These are phyloP conservation scores for Penicillium pancosmium DNA, from an alignment of 495 filamentous ascomycete genomes.

Conservation along the genomic window DNA sequence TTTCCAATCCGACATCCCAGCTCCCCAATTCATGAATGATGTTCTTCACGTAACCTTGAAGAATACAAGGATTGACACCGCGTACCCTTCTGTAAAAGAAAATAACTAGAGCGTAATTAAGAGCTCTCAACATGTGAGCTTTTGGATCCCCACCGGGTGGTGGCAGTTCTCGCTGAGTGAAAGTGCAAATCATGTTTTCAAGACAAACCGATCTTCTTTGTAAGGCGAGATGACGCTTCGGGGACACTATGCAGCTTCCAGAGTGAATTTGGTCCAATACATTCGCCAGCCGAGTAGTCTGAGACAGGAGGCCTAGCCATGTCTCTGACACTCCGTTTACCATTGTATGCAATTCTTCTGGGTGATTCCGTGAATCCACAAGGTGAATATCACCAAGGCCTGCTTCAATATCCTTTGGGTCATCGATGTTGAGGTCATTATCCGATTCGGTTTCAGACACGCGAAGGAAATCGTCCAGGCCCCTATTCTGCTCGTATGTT, in stretches of 20 bases:
- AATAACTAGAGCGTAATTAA: slow-evolving; percentile 35
- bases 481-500: slow-evolving; percentile 18
- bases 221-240: slow-evolving; percentile 30
- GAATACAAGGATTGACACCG: slow-evolving; percentile 30
- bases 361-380: slow-evolving; percentile 32
- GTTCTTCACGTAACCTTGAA: slow-evolving; percentile 35
- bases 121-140: slow-evolving; percentile 28
- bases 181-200: slow-evolving; percentile 39
- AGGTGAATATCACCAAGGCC: slow-evolving; percentile 37
- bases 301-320: slow-evolving; percentile 39
- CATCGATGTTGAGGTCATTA: slow-evolving; percentile 38
- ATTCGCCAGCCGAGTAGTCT: slow-evolving; percentile 39
- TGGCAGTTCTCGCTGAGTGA: slow-evolving; percentile 13
- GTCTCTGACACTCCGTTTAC: slow-evolving; percentile 40
- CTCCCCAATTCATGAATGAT: slow-evolving; percentile 28
- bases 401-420: slow-evolving; percentile 31
- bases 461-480: slow-evolving; percentile 38
- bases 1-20: slow-evolving; percentile 21
- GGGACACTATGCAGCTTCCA: slow-evolving; percentile 14
- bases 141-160: slow-evolving; percentile 17
- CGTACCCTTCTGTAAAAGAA: slow-evolving; percentile 39
- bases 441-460: slow-evolving; percentile 33
- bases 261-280: slow-evolving; percentile 30
- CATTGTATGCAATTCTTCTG: slow-evolving; percentile 33
- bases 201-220: slow-evolving; percentile 34